Base-by-base conservation (phyloP, 768 basidiomycete species). In the Mycena metata region DNA sequence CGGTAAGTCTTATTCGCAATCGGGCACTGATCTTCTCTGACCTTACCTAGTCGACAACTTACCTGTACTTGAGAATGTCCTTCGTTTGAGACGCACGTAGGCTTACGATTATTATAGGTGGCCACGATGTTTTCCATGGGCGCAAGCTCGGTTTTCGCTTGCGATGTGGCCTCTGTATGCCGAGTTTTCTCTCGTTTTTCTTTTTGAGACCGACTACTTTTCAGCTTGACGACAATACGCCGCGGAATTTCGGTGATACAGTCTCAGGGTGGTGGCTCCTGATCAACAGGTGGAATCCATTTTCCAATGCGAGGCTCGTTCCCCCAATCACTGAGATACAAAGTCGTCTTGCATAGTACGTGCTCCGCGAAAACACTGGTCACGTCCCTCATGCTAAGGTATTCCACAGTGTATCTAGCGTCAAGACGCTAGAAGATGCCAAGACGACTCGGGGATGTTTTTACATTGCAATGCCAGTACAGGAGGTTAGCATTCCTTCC, bases 251-350 rank as follows among this genome's bases (percentile, higher is more conserved):
- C 79, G 96, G 98, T 7, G 98, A 99, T 74, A 91, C 94, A 1
- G 86, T 99, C 3, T 98, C 96, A 4, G 98, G 98, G 33, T 98
- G 94, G 91, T 98, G 95, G 94, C 86, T 99, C 19, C 82, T 99
- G 58, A 76, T 99, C 67, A 98, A 98, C 78, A 84, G 95, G 57
- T 98, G 90, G 91, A 96, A 96, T 75, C 96, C 96, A 0, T 96
- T 96, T 76, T 93, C 93, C 8, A 89, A 85, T 75, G 88, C 90
- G 39, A 84, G 88, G 63, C 89, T 86, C 62, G 87, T 97, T 19
- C 96, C 96, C 39, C 90, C 92, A 16, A 95, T 97, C 73, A 93
- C 96, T 15, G 96, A 97, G 78, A 96, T 98, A 62, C 96, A 97
- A 79, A 91, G 92, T 78, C 90, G 98, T 16, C 85, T 99, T 52